Evolutionary conservation across 2,329 filamentous ascomycete genomes (phyloP), one percentile per base, ranked within the genome.

Genomic region (Fusarium acutatum): DNA sequence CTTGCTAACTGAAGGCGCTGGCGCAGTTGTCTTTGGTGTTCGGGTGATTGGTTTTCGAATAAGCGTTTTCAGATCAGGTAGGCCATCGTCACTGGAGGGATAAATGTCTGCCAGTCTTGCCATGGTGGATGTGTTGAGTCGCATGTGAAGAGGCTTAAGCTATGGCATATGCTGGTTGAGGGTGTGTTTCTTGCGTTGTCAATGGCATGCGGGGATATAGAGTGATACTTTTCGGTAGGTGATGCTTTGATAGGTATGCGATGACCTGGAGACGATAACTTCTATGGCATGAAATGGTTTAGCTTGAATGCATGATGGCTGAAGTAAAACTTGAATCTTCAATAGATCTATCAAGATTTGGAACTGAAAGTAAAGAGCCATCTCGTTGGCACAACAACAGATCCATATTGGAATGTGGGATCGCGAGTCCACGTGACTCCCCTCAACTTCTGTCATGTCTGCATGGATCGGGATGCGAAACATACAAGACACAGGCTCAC

Each of bases 11-110:
- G 61, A 35, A n/a, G 59, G 49, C 43, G 60, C n/a, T 44, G 61
- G 26, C 46, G 65, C 28, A 52, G 28, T 34, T 63, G 69, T 38
- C 38, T 49, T 72, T n/a, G 72, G 72, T 73, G 64, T 60, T 67
- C 63, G 71, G 38, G 53, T 47, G 43, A 34, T 69, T 32, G 73
- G 49, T 34, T 62, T 74, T 14, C 65, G 71, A 28, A 79, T 49
- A 14, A 85, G 66, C 5, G 79, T 78, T 43, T 81, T 79, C 30
- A 84, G 64, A 38, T 83, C 82, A 4, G 84, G 83, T 32, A 86
- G 81, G 38, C 86, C 85, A 46, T 86, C 84, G 26, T 85, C 83
- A 59, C 80, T 82, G 24, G 81, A 80, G 47, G 75, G 72, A 54
- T 64, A 78, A 52, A 73, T 77, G 12, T 82, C 77, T 35, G 75